Base-by-base conservation (phyloP, 768 basidiomycete genomes). In the Saitozyma podzolica region DNA sequence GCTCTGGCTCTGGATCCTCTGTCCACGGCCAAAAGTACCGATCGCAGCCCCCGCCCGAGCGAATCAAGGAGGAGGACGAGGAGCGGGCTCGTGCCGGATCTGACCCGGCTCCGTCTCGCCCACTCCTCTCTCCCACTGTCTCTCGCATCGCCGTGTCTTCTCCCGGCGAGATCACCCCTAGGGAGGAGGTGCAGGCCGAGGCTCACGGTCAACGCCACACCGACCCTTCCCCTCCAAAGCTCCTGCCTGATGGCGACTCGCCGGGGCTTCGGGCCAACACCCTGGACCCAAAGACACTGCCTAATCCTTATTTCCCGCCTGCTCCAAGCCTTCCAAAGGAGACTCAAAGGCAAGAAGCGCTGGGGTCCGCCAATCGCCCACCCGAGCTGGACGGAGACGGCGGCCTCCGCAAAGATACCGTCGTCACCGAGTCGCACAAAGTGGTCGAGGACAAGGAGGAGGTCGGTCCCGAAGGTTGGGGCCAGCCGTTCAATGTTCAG, bases 401-500 rank as follows among this genome's bases (percentile, higher is more conserved):
- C 4, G 63, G 80, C 10, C 52, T 69, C 45, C 59, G 80, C 9
- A 76, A 75, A 59, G 80, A 81, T 53, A 79, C 78, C 9, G 40
- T 74, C 40, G 50, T 72, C 53, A 56, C 62, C 1, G 60, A 66
- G 54, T 76, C 73, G 40, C 69, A 57, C 8, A 52, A 63, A 42
- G 42, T 57, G 42, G 63, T 39, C 13, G 53, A 49, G 14, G 58
- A 63, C 8, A 16, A 20, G 19, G 66, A 65, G 61, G 64, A 77
- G 20, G 78, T 77, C 60, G 57, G 50, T 47, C 63, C 67, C 14
- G 82, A 79, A 16, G 69, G 73, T 3, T 90, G 90, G 91, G 91
- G 90, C 13, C 85, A 87, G 56, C 83, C 88, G 5, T 96, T 97
- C 84, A 83, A 84, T 63, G 81, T 96, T 29, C 84, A 92, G 68